Evolutionary conservation across 2,329 filamentous ascomycete genomes (phyloP).

Genomic region (Daldinia sp.): DNA sequence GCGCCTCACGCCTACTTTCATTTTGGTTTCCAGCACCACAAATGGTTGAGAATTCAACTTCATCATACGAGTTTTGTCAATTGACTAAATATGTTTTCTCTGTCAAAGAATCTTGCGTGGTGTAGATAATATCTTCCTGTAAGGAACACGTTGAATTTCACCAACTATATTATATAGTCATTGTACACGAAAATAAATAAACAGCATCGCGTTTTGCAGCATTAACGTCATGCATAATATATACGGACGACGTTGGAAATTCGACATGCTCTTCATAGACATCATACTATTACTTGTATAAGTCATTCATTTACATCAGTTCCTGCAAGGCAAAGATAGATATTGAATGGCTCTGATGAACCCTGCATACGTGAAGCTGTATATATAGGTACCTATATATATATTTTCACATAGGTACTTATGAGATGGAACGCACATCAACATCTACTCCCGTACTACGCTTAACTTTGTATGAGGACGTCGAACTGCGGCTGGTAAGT

Average conservation of each 20-base stretch:
- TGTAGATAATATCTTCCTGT: not conserved
- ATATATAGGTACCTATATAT: too few relatives aligned
- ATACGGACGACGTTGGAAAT: not conserved
- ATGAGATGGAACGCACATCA: too few relatives aligned
- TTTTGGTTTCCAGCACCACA: not conserved
- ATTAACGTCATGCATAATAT: not conserved
- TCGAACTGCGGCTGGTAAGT: too few relatives aligned
- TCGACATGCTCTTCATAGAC: not conserved
- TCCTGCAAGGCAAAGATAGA: not conserved
- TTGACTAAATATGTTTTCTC: not conserved
- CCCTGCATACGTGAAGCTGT: too few relatives aligned
- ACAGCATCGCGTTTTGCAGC: not conserved
- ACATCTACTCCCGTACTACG: too few relatives aligned
- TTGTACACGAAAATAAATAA: too few relatives aligned
- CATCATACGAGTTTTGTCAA: not conserved
- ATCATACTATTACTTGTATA: not conserved
- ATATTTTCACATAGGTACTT: too few relatives aligned
- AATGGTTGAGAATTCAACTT: not conserved
- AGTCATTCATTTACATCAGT: not conserved
- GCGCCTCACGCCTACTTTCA: not conserved
- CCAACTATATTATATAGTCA: not conserved
- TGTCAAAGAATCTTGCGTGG: not conserved
- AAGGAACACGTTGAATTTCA: not conserved
- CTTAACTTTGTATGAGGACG: too few relatives aligned
- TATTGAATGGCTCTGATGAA: too few relatives aligned